Percentiles rank a stretch among this genome's conserved stretches.
Evolutionary conservation across 495 filamentous ascomycete species (phyloP).

Genomic region (Neurospora sp.): DNA sequence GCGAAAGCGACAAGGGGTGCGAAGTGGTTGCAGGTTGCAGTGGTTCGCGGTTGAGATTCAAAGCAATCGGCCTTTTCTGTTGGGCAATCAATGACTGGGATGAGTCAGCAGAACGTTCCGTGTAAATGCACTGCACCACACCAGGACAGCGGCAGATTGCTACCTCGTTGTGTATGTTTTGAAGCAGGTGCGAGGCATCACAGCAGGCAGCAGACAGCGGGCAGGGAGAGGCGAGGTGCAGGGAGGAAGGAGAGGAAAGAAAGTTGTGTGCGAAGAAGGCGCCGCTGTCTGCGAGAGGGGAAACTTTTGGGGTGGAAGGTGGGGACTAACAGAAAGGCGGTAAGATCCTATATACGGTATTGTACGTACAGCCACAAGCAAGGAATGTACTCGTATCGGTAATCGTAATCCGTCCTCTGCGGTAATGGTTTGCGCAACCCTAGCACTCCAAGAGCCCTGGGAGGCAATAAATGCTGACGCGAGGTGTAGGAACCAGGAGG

Average conservation of each 20-base stretch:
- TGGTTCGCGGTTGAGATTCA: not conserved
- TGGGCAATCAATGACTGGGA: constrained; percentile 1
- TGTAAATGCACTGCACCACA: not conserved
- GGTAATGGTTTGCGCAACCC: not conserved
- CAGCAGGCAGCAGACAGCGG: not conserved
- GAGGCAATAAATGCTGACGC: not conserved
- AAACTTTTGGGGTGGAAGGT: not conserved
- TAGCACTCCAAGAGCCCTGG: not conserved
- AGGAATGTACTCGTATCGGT: not conserved
- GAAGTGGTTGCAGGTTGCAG: not conserved
- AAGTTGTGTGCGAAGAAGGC: not conserved
- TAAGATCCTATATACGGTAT: not conserved
- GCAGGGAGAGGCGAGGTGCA: not conserved
- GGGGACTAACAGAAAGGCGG: not conserved
- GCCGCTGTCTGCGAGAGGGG: not conserved
- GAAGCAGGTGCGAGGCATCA: not conserved
- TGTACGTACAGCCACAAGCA: not conserved
- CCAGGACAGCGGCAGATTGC: not conserved
- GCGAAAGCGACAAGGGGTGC: not conserved
- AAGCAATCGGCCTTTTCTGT: not conserved
- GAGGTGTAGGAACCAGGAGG: not conserved
- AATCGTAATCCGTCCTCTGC: not conserved
- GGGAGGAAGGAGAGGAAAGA: not conserved
- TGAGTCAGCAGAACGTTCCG: not conserved
- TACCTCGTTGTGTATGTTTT: not conserved